A percentile compares a stretch with the other conserved stretches of the same genome.
Evolutionary conservation across 495 filamentous ascomycete species (phyloP).

Genomic region (Copromyces sp.): DNA sequence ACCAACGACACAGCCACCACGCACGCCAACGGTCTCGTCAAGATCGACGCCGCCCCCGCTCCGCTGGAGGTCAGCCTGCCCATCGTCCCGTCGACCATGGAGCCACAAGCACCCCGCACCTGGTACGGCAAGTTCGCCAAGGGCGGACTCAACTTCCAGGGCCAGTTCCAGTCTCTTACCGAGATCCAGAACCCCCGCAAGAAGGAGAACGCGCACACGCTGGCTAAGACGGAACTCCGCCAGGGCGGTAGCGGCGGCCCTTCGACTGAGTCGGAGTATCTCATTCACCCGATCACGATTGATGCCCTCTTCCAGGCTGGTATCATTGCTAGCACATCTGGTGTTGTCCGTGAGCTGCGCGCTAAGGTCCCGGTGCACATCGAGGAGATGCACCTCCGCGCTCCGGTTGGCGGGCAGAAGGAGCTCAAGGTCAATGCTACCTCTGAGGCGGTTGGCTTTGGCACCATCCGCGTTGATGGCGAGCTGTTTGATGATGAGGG

Average conservation of each 20-base stretch:
- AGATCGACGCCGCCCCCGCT: slow-evolving; percentile 12
- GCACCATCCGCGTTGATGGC: not conserved
- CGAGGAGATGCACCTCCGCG: not conserved
- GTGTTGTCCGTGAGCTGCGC: slow-evolving; percentile 7
- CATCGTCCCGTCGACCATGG: slow-evolving; percentile 7
- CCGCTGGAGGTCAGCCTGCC: not conserved
- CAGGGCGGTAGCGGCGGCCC: slow-evolving; percentile 16
- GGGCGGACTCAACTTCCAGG: slow-evolving; percentile 17
- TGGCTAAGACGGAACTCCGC: slow-evolving; percentile 2
- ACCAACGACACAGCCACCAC: slow-evolving; percentile 23
- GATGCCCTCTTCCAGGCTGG: slow-evolving; percentile 29
- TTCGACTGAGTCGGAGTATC: slow-evolving; percentile 15
- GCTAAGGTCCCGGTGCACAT: slow-evolving; percentile 19
- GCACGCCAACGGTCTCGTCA: slow-evolving; percentile 18
- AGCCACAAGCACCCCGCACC: slow-evolving; percentile 16
- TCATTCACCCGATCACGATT: slow-evolving; percentile 31
- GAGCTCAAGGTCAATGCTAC: slow-evolving; percentile 12
- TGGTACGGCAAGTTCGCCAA: slow-evolving; percentile 18
- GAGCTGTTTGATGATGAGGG: not conserved
- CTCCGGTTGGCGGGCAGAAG: not conserved
- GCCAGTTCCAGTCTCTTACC: slow-evolving; percentile 18
- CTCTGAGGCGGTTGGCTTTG: slow-evolving; percentile 17
- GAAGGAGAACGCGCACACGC: not conserved
- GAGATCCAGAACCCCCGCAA: slow-evolving; percentile 6
- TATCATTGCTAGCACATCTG: slow-evolving; percentile 12